phyloP scores from a whole-genome alignment of 1,284 basidiomycete species.

The Boletellus dicymbophilus region DNA sequence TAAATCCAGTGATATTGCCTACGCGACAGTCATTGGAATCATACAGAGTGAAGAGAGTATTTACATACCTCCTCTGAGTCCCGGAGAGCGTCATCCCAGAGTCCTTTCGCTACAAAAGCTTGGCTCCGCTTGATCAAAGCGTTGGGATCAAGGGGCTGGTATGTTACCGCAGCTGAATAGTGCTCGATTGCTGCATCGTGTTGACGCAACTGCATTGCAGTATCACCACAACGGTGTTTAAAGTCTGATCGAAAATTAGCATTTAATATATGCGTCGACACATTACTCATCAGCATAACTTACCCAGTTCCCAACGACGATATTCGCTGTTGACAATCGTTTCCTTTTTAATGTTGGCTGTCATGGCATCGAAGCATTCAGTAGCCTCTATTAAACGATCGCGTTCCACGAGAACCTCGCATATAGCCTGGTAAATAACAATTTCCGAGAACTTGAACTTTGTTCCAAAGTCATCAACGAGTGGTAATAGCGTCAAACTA shows the following conservation, averaged over 20 bases:
- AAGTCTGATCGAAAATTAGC: background rate
- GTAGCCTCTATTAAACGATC: background rate
- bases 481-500: background rate
- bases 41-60: background rate
- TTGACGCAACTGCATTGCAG: background rate
- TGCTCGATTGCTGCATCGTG: slow-evolving; percentile 1
- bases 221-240: slow-evolving; percentile 3
- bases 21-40: background rate
- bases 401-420: slow-evolving; percentile 2
- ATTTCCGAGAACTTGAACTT: background rate
- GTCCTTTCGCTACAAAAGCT: background rate
- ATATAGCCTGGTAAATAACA: background rate
- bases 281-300: background rate
- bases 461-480: background rate
- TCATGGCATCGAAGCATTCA: background rate
- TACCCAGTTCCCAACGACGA: background rate
- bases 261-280: background rate
- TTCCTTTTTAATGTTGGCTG: background rate
- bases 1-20: background rate
- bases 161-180: background rate
- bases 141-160: background rate
- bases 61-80: slow-evolving; percentile 1
- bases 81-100: slow-evolving; percentile 2
- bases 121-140: slow-evolving; percentile 2
- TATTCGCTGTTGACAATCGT: background rate